These are phyloP conservation scores for Epichloe coenophiala DNA, from an alignment of 2,329 filamentous ascomycete species.

Conservation along the genomic window DNA sequence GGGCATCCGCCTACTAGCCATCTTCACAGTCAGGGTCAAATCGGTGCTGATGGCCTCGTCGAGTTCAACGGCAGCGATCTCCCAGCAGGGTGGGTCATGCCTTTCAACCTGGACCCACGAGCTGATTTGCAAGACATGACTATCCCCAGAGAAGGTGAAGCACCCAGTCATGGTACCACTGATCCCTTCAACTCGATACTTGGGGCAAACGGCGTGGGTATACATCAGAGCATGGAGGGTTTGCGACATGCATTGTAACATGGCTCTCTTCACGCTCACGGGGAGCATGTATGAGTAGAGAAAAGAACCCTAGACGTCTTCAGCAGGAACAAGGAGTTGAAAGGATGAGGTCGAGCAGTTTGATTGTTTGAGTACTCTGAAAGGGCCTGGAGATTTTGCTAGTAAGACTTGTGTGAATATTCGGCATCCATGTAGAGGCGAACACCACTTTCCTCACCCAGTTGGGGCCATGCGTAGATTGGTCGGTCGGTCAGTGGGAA, in stretches of 20 bases:
- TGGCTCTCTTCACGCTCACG: too few species aligned
- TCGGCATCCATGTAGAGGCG: too few species aligned
- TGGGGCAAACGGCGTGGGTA: conserved; percentile 17
- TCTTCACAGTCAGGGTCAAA: conserved; percentile 9
- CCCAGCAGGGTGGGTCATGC: conserved; percentile 75
- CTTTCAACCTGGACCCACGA: conserved; percentile 79
- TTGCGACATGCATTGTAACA: too few species aligned
- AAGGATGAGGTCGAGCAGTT: too few species aligned
- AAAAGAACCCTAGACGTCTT: not conserved
- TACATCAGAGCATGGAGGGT: conserved; percentile 17
- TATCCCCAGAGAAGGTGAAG: conserved; percentile 23
- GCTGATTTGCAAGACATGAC: conserved; percentile 38
- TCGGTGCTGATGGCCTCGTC: conserved; percentile 10
- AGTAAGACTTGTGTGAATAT: too few species aligned
- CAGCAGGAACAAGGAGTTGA: not conserved
- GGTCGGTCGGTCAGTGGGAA: too few species aligned
- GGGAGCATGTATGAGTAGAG: not conserved
- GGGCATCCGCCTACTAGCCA: conserved; percentile 15
- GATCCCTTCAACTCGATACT: conserved; percentile 31
- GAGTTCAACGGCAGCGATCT: conserved; percentile 27
- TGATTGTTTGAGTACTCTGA: too few species aligned
- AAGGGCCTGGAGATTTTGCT: too few species aligned
- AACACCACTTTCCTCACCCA: too few species aligned
- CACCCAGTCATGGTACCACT: conserved; percentile 8
- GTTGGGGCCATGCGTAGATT: too few species aligned